phyloP scores from a whole-genome alignment of 768 basidiomycete species.

The Pisolithus orientalis region DNA sequence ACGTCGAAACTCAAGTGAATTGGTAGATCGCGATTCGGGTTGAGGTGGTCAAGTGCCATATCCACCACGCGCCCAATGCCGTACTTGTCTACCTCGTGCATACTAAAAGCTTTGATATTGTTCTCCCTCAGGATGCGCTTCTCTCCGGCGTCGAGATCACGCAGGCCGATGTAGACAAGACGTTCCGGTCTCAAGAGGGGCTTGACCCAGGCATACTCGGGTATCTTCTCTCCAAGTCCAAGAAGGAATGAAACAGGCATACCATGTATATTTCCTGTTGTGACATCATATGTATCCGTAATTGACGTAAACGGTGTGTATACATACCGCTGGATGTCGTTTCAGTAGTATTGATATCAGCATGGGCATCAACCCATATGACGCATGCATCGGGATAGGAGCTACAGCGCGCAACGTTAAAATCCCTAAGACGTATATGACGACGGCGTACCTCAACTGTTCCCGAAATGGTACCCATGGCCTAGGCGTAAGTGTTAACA shows the following conservation, averaged over 20 bases:
- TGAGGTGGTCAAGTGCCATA: constrained; percentile 93
- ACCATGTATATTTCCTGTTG: constrained; percentile 88
- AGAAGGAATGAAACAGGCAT: constrained; percentile 95
- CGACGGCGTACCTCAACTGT: constrained; percentile 58
- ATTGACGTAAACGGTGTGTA: neutral
- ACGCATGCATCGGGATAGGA: constrained; percentile 77
- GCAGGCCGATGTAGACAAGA: constrained; percentile 94
- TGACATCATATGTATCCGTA: constrained; percentile 1
- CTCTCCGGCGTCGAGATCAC: constrained; percentile 88
- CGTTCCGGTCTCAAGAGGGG: constrained; percentile 63
- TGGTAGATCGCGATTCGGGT: constrained; percentile 74
- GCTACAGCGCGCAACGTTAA: constrained; percentile 30
- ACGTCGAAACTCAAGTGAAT: constrained; percentile 98
- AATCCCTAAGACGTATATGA: neutral
- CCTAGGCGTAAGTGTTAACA: constrained; percentile 30
- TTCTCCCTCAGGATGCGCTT: constrained; percentile 78
- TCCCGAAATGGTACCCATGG: constrained; percentile 93
- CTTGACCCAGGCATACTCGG: constrained; percentile 54
- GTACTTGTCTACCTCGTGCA: constrained; percentile 85
- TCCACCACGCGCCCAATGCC: constrained; percentile 94
- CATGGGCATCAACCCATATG: constrained; percentile 96
- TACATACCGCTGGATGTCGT: constrained; percentile 67
- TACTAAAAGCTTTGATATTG: constrained; percentile 80
- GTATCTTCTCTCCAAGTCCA: constrained; percentile 36
- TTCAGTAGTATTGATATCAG: constrained; percentile 89